Conservation (phyloP, 305 asterid genomes). For the Fraxinus sp. region DNA sequence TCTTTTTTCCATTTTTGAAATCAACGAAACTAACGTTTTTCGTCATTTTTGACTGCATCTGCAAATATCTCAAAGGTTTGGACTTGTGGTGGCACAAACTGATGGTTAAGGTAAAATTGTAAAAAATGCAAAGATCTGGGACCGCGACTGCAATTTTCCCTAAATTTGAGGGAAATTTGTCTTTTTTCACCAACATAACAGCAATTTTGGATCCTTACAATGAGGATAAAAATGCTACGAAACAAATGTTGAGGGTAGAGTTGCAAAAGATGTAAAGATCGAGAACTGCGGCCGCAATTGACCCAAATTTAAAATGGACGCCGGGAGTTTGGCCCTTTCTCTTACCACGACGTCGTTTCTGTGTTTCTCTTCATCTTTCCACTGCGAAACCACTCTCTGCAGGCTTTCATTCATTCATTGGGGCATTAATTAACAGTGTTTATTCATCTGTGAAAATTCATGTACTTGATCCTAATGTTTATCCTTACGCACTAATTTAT, state of each 20-base stretch:
- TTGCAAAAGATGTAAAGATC: neutral
- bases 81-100: neutral
- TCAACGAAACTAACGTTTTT: neutral
- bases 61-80: neutral
- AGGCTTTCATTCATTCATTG: neutral
- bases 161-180: neutral
- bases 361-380: neutral
- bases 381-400: neutral
- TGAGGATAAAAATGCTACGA: neutral
- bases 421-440: neutral
- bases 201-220: neutral
- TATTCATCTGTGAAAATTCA: neutral
- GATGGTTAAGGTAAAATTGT: neutral
- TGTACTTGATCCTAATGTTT: neutral
- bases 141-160: neutral
- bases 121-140: neutral
- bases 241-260: neutral
- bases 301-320: neutral
- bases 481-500: neutral
- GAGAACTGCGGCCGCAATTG: neutral
- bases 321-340: neutral
- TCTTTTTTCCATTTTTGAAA: neutral
- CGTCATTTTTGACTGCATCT: neutral
- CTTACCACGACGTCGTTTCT: neutral
- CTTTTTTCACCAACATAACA: neutral